Evolutionary conservation across 2,329 filamentous ascomycete genomes (phyloP).

Genomic region (Colletotrichum lupini): DNA sequence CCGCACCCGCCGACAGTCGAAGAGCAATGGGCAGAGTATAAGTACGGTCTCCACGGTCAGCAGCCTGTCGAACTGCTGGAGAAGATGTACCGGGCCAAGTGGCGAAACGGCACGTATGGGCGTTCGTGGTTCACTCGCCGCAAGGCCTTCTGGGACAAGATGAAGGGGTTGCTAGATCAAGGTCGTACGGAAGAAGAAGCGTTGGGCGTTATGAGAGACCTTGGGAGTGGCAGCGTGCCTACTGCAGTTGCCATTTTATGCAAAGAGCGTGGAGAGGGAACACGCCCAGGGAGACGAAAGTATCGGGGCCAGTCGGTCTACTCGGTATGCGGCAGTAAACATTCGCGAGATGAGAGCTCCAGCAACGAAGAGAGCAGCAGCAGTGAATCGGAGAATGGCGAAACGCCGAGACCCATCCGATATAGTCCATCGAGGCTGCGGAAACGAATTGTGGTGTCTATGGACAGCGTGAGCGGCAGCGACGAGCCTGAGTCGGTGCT

Average conservation of each 20-base stretch:
- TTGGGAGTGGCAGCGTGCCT: slow-evolving; percentile 4
- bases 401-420: not conserved
- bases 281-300: not conserved
- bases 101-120: slow-evolving; percentile 23
- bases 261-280: not conserved
- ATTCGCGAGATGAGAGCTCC: not conserved
- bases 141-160: slow-evolving; percentile 30
- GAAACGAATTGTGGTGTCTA: not conserved
- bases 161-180: slow-evolving; percentile 17
- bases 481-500: not conserved
- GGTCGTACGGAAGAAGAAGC: slow-evolving; percentile 26
- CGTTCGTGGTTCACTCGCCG: slow-evolving; percentile 34
- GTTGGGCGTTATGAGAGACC: slow-evolving; percentile 1
- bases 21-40: slow-evolving; percentile 36
- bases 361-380: not conserved
- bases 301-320: not conserved
- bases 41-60: slow-evolving; percentile 21
- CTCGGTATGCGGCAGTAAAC: not conserved
- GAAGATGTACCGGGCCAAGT: slow-evolving; percentile 22
- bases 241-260: slow-evolving; percentile 12
- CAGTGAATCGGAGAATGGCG: not conserved
- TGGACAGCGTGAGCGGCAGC: not conserved
- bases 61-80: slow-evolving; percentile 27
- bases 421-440: not conserved
- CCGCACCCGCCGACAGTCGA: slow-evolving; percentile 19